Conservation (phyloP, 2,329 filamentous ascomycete genomes). For the Diaporthe ilicicola region DNA sequence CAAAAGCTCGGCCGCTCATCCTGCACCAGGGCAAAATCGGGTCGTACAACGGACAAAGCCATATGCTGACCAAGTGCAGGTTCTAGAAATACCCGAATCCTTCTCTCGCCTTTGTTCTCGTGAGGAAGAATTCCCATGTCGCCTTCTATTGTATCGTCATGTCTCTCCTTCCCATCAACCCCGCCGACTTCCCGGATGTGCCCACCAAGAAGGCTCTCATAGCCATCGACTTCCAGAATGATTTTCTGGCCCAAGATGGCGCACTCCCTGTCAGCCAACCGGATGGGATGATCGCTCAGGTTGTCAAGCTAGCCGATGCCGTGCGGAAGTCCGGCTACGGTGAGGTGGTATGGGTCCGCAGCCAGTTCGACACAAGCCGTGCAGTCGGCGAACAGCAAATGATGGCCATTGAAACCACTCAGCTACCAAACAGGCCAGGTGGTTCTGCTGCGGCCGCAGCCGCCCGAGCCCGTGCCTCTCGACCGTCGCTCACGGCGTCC, state of each 20-base stretch:
- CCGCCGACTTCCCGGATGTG: constrained; percentile 62
- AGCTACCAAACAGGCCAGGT: constrained; percentile 35
- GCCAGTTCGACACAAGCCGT: constrained; percentile 73
- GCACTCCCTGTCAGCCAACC: constrained; percentile 72
- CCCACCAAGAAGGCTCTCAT: constrained; percentile 76
- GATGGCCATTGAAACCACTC: constrained; percentile 49
- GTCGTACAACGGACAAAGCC: constrained; percentile 1
- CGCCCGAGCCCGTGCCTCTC: constrained; percentile 43
- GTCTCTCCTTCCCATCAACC: constrained; percentile 64
- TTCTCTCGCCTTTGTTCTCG: background rate
- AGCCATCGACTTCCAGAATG: constrained; percentile 88
- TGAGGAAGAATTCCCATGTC: constrained; percentile 22
- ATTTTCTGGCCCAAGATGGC: constrained; percentile 78
- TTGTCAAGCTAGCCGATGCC: constrained; percentile 70
- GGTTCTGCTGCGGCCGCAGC: constrained; percentile 18
- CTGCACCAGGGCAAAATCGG: constrained; percentile 1
- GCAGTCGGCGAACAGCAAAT: constrained; percentile 63
- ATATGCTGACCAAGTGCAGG: constrained; percentile 15
- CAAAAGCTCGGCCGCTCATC: background rate
- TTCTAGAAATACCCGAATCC: constrained; percentile 13
- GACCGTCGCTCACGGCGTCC: background rate
- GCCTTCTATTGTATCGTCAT: constrained; percentile 29
- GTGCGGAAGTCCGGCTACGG: constrained; percentile 77
- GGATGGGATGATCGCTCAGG: constrained; percentile 71
- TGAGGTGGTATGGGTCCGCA: constrained; percentile 85